These are phyloP conservation scores for Saccharomycopsis synnaedendra DNA, from an alignment of 805 yeast genomes.

Conservation along the genomic window DNA sequence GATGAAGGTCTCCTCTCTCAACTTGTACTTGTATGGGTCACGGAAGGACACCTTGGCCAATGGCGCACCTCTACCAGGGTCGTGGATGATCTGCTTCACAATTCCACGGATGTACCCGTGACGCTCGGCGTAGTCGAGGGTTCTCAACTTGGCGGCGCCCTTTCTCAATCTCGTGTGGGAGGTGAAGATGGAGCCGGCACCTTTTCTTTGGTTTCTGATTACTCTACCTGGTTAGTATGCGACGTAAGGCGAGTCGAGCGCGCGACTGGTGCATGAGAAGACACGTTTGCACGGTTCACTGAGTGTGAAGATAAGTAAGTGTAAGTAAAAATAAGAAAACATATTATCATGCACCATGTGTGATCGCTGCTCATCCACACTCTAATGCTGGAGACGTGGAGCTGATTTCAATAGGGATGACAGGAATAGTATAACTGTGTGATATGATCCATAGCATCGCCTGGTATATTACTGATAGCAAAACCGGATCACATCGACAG, in stretches of 20 bases:
- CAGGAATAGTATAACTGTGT: no score
- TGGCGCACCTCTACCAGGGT: constrained; percentile 99
- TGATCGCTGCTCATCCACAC: neutral
- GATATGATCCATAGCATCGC: no score
- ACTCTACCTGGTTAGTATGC: constrained; percentile 68
- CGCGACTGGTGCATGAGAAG: neutral
- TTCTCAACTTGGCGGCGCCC: constrained; percentile 99
- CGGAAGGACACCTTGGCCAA: constrained; percentile 98
- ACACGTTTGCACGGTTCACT: neutral
- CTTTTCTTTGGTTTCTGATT: constrained; percentile 99
- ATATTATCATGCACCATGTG: neutral
- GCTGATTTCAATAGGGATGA: no score
- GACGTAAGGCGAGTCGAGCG: neutral
- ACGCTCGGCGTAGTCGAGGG: constrained; percentile 98
- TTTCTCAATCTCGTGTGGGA: constrained; percentile 99
- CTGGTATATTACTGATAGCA: no score
- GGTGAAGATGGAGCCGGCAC: constrained; percentile 99
- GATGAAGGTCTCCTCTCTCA: constrained; percentile 96
- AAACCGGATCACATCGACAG: no score
- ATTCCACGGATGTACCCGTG: constrained; percentile 99
- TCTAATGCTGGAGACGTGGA: no score
- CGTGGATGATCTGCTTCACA: constrained; percentile 97
- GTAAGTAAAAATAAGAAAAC: neutral
- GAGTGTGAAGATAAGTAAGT: neutral
- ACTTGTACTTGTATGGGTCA: constrained; percentile 98